phyloP scores from a whole-genome alignment of 352 stramenopile species.

The Globisporangium yorkense region DNA sequence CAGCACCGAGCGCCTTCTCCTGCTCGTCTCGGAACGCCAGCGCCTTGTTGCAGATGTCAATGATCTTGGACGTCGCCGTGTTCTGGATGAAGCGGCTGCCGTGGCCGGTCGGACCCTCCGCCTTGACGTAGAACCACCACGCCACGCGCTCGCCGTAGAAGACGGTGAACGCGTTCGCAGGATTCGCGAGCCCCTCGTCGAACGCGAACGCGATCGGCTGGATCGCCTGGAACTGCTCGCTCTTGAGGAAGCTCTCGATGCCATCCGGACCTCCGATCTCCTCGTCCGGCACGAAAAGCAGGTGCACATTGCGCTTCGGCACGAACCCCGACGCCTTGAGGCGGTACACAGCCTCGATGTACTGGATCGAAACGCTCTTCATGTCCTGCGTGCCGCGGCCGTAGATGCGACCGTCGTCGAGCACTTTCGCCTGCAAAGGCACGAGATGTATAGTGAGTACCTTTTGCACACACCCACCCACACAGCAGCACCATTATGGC shows the following conservation, averaged over 20 bases:
- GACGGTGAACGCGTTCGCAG: slow-evolving; percentile 88
- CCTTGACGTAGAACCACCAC: slow-evolving; percentile 90
- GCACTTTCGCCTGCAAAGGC: too few relatives aligned
- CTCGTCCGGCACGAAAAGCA: slow-evolving; percentile 93
- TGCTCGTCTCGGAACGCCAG: slow-evolving; percentile 89
- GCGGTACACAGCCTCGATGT: slow-evolving; percentile 86
- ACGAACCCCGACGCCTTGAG: slow-evolving; percentile 63
- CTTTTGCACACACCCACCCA: too few relatives aligned
- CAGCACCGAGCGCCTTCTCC: slow-evolving; percentile 65
- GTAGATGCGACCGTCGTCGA: too few relatives aligned
- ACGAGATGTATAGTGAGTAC: too few relatives aligned
- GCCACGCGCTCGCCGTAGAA: slow-evolving; percentile 95
- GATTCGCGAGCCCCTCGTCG: slow-evolving; percentile 93
- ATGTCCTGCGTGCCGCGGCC: slow-evolving; percentile 88
- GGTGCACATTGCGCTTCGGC: slow-evolving; percentile 86
- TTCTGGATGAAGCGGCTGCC: slow-evolving; percentile 94
- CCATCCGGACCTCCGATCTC: slow-evolving; percentile 92
- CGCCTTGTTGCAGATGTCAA: slow-evolving; percentile 85
- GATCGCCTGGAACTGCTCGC: slow-evolving; percentile 72
- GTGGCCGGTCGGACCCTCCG: slow-evolving; percentile 76
- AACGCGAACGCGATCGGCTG: slow-evolving; percentile 88
- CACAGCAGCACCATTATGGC: too few relatives aligned
- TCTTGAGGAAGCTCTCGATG: slow-evolving; percentile 88
- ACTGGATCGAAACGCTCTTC: slow-evolving; percentile 96
- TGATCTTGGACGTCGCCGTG: slow-evolving; percentile 93